These are phyloP conservation scores for Fraxinus platypoda DNA, from an alignment of 305 asterid genomes.

Conservation along the genomic window DNA sequence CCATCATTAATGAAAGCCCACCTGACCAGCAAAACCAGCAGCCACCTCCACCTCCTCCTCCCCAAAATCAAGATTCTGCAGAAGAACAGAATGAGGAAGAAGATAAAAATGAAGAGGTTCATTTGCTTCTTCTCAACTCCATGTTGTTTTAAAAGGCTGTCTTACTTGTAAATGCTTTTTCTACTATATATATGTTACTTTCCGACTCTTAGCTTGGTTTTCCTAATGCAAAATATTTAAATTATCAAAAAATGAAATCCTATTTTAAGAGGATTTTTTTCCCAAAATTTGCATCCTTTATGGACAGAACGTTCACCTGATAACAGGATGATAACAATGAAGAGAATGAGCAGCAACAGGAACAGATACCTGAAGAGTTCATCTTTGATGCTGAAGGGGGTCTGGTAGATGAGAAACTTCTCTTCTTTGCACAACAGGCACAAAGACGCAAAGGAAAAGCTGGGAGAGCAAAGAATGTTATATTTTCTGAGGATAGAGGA, in stretches of 20 bases:
- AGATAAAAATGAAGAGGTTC: constrained; percentile 62
- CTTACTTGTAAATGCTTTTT: constrained; percentile 1
- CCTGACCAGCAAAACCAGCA: constrained; percentile 87
- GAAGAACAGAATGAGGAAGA: constrained; percentile 84
- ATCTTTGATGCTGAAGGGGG: constrained; percentile 97
- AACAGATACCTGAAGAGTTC: constrained; percentile 94
- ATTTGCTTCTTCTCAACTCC: constrained; percentile 14
- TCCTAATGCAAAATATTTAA: constrained; percentile 5
- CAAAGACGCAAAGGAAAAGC: constrained; percentile 89
- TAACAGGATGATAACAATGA: constrained; percentile 71
- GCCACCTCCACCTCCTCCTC: constrained; percentile 92
- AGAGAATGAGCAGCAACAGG: constrained; percentile 90
- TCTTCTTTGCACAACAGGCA: constrained; percentile 99
- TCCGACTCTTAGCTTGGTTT: background rate
- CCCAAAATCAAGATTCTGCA: constrained; percentile 73
- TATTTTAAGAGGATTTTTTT: background rate
- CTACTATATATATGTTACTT: constrained; percentile 1
- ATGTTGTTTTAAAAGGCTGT: background rate
- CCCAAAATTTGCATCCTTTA: background rate
- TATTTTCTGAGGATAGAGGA: constrained; percentile 98
- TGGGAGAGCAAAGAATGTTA: constrained; percentile 97
- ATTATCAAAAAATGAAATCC: background rate
- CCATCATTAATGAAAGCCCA: constrained; percentile 69
- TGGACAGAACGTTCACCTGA: constrained; percentile 9
- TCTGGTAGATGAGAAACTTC: constrained; percentile 95